Evolutionary conservation across 2,329 filamentous ascomycete genomes (phyloP).

Genomic region (Fusarium sp.): DNA sequence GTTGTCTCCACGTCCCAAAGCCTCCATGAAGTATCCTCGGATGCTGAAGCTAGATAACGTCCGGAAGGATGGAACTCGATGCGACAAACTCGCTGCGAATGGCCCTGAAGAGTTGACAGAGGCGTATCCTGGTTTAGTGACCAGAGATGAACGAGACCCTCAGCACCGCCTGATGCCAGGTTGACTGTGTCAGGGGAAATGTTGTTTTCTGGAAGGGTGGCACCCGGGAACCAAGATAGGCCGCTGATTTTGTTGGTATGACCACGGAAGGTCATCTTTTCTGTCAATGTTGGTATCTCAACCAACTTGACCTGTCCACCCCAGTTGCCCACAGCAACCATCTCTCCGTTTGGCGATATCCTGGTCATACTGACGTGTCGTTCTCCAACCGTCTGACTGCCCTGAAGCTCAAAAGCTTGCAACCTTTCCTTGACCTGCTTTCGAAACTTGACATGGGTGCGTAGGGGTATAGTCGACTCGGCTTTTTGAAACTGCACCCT

Average conservation of each 20-base stretch:
- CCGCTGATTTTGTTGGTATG: conserved; percentile 93
- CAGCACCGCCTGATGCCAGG: conserved; percentile 89
- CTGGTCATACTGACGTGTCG: conserved; percentile 91
- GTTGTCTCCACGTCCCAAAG: conserved; percentile 93
- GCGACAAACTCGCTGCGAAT: conserved; percentile 87
- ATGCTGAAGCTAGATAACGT: conserved; percentile 89
- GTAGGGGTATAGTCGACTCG: conserved; percentile 85
- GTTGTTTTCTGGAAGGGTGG: conserved; percentile 77
- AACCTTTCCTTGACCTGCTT: conserved; percentile 89
- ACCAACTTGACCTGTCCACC: conserved; percentile 89
- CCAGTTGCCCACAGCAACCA: conserved; percentile 93
- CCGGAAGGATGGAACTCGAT: conserved; percentile 96
- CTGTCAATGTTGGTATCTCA: conserved; percentile 83
- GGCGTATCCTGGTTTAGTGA: conserved; percentile 88
- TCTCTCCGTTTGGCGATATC: conserved; percentile 86
- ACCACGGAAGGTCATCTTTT: conserved; percentile 80
- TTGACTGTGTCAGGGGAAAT: conserved; percentile 83
- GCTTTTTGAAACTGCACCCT: conserved; percentile 81
- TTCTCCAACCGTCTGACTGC: conserved; percentile 92
- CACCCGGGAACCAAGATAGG: conserved; percentile 87
- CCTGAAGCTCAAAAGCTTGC: conserved; percentile 88
- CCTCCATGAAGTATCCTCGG: conserved; percentile 96
- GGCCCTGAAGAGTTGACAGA: conserved; percentile 82
- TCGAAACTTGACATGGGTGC: conserved; percentile 92
- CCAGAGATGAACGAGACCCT: conserved; percentile 91